Evolutionary conservation across 176 grass and related monocot genomes (phyloP).

Genomic region (Paspalum notatum): DNA sequence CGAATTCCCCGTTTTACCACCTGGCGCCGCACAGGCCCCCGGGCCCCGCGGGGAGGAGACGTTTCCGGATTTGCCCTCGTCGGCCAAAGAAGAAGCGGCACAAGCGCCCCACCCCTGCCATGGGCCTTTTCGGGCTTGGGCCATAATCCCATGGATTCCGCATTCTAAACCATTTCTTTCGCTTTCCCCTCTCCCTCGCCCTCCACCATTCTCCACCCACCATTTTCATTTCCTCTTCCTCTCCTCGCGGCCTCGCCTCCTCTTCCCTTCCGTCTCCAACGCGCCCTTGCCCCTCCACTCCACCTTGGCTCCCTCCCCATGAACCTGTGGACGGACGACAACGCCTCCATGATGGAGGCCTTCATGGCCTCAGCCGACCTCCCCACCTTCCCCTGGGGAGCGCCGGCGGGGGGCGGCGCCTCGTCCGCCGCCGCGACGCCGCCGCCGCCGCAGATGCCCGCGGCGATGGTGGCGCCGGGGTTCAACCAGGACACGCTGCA

Average conservation of each 20-base stretch:
- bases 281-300: not conserved
- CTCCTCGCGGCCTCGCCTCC: not conserved
- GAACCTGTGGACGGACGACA: conserved; percentile 93
- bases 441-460: not conserved
- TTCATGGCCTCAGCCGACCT: conserved; percentile 82
- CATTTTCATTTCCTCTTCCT: not conserved
- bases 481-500: conserved; percentile 85
- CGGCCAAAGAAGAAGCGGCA: not conserved
- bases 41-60: not conserved
- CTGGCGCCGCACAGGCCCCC: not conserved
- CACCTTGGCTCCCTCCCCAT: conserved; percentile 30
- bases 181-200: conserved; percentile 1
- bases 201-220: conserved; percentile 21
- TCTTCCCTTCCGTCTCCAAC: not conserved
- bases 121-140: not conserved
- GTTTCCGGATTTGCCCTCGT: not conserved
- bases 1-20: not conserved
- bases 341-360: conserved; percentile 93
- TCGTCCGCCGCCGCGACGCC: not conserved
- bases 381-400: conserved; percentile 58
- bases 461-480: conserved; percentile 13
- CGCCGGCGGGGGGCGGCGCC: not conserved
- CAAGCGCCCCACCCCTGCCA: not conserved
- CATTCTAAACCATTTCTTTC: conserved; percentile 31
- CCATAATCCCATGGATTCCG: conserved; percentile 14